These are phyloP conservation scores for Cladophialophora carrionii DNA, from an alignment of 2,329 filamentous ascomycete species.

Conservation along the genomic window DNA sequence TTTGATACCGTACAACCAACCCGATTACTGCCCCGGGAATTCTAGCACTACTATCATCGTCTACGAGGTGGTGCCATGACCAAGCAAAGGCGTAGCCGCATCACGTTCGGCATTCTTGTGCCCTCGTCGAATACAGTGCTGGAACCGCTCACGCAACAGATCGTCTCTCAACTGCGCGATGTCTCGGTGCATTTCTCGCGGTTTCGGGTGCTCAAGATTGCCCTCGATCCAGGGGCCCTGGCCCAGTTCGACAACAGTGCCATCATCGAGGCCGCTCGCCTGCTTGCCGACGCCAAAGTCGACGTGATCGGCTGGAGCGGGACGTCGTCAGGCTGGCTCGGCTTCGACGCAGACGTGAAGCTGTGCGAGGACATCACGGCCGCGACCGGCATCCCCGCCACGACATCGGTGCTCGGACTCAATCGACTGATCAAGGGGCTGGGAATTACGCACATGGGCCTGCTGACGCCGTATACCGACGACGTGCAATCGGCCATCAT, in stretches of 20 bases:
- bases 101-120: slow-evolving; percentile 47
- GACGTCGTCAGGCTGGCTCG: slow-evolving; percentile 46
- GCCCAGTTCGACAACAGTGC: slow-evolving; percentile 42
- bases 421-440: slow-evolving; percentile 43
- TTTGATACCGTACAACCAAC: background rate
- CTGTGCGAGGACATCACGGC: slow-evolving; percentile 47
- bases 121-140: slow-evolving; percentile 53
- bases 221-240: slow-evolving; percentile 42
- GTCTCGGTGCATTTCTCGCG: slow-evolving; percentile 52
- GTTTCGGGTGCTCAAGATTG: slow-evolving; percentile 48
- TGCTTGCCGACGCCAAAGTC: slow-evolving; percentile 46
- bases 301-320: slow-evolving; percentile 49
- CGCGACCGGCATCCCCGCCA: slow-evolving; percentile 46
- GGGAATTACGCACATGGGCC: slow-evolving; percentile 41
- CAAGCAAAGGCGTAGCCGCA: slow-evolving; percentile 10
- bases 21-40: background rate
- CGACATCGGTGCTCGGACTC: slow-evolving; percentile 48
- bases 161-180: slow-evolving; percentile 42
- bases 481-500: slow-evolving; percentile 48
- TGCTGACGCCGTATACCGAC: slow-evolving; percentile 50
- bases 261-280: slow-evolving; percentile 44
- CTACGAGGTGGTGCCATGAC: slow-evolving; percentile 7
- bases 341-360: slow-evolving; percentile 48
- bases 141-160: slow-evolving; percentile 48
- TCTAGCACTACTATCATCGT: background rate